Conservation (phyloP, 2,329 filamentous ascomycete genomes). For the Alternaria burnsii region DNA sequence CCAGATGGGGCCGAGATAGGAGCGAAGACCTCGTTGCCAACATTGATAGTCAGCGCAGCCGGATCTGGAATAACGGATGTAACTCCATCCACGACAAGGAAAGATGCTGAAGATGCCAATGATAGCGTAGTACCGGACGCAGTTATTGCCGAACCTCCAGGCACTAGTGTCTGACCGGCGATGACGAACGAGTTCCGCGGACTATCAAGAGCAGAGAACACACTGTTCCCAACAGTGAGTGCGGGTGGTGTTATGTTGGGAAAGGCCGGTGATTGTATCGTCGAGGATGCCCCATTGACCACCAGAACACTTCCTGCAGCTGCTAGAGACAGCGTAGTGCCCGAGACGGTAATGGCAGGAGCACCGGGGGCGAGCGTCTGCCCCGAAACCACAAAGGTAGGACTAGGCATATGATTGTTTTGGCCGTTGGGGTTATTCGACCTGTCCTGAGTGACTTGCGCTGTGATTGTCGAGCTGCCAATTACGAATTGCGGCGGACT, state of each 20-base stretch:
- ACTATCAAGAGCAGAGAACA: constrained; percentile 35
- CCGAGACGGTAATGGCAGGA: constrained; percentile 41
- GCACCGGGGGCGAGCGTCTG: constrained; percentile 50
- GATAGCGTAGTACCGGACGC: constrained; percentile 44
- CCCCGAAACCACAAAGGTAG: constrained; percentile 50
- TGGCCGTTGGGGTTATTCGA: not conserved
- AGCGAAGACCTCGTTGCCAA: constrained; percentile 37
- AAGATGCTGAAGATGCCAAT: constrained; percentile 36
- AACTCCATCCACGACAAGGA: constrained; percentile 44
- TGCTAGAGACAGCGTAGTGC: constrained; percentile 44
- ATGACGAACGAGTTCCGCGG: constrained; percentile 50
- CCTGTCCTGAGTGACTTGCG: constrained; percentile 14
- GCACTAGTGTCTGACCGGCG: constrained; percentile 48
- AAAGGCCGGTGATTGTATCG: constrained; percentile 35
- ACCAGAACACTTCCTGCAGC: constrained; percentile 39
- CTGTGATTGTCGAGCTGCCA: constrained; percentile 42
- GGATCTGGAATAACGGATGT: constrained; percentile 44
- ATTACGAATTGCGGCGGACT: constrained; percentile 29
- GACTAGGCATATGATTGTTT: constrained; percentile 13
- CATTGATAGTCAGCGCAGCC: constrained; percentile 34
- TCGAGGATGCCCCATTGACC: constrained; percentile 47
- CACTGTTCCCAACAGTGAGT: constrained; percentile 21
- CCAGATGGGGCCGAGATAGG: constrained; percentile 37
- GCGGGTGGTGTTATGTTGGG: constrained; percentile 28
- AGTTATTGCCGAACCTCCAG: constrained; percentile 44